Conservation (phyloP, 2,329 filamentous ascomycete species). For the Dactylellina drechsleri region DNA sequence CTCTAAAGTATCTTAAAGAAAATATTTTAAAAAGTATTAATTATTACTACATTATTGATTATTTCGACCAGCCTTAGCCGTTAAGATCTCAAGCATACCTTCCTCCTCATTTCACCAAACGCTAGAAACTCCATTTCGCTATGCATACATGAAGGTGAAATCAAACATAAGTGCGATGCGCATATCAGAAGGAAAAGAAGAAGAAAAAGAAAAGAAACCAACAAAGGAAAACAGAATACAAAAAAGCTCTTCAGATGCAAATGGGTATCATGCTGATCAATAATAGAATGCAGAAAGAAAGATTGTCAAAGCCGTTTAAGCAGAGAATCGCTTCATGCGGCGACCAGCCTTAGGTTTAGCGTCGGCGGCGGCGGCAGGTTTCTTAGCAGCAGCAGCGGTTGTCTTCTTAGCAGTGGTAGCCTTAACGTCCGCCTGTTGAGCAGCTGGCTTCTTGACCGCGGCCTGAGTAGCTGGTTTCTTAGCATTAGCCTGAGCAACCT, state of each 20-base stretch:
- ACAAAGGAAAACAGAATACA: not conserved
- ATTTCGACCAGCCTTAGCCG: too few relatives aligned
- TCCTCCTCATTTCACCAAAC: too few relatives aligned
- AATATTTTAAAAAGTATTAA: too few relatives aligned
- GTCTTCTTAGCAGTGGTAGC: too few relatives aligned
- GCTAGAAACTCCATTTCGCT: slow-evolving; percentile 9
- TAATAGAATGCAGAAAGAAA: not conserved
- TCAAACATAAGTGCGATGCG: not conserved
- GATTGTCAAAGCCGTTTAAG: not conserved
- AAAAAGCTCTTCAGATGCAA: not conserved
- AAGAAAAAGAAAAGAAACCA: not conserved
- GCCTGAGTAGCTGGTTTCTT: not conserved
- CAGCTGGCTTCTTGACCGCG: slow-evolving; percentile 5
- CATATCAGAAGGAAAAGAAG: not conserved
- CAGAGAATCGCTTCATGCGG: slow-evolving; percentile 3
- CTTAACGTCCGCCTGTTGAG: too few relatives aligned
- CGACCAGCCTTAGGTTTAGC: not conserved
- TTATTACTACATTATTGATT: too few relatives aligned
- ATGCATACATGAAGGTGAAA: slow-evolving; percentile 10
- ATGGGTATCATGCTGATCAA: not conserved
- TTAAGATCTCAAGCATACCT: too few relatives aligned
- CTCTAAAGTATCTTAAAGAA: too few relatives aligned
- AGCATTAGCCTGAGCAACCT: not conserved
- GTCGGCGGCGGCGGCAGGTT: not conserved
- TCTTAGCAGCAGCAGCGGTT: not conserved